Conservation (phyloP, 257 asterid species). For the Solanum etuberosum region DNA sequence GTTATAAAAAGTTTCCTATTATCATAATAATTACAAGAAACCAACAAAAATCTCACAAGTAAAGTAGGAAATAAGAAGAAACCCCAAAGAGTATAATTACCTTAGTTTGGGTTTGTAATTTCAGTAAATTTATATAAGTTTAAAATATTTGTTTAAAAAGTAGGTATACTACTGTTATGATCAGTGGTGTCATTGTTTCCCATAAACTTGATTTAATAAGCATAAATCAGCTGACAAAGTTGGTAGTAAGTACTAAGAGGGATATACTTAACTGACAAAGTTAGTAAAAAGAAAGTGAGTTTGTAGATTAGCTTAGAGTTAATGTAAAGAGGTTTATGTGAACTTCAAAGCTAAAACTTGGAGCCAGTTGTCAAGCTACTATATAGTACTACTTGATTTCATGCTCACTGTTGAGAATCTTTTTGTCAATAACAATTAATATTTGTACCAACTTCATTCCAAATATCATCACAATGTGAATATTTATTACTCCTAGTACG, state of each 20-base stretch:
- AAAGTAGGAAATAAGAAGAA: background rate
- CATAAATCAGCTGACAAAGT: background rate
- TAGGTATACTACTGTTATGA: background rate
- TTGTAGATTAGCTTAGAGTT: background rate
- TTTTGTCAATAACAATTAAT: constrained; percentile 4
- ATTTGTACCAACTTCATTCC: background rate
- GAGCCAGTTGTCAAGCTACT: constrained; percentile 18
- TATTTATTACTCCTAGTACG: background rate
- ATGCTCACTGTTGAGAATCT: constrained; percentile 24
- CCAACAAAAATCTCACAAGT: background rate
- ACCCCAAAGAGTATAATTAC: background rate
- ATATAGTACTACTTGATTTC: background rate
- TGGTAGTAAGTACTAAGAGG: background rate
- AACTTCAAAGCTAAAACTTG: background rate
- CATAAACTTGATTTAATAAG: background rate
- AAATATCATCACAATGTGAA: background rate
- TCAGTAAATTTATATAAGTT: background rate
- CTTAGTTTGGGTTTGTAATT: background rate
- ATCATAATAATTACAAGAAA: background rate
- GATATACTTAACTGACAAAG: background rate
- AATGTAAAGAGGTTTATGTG: background rate
- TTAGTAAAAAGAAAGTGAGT: background rate
- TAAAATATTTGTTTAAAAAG: background rate
- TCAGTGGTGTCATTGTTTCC: background rate
- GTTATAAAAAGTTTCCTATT: background rate